These are phyloP conservation scores for Hymenotorrendiella dingleyae DNA, from an alignment of 2,329 filamentous ascomycete genomes.

Conservation along the genomic window DNA sequence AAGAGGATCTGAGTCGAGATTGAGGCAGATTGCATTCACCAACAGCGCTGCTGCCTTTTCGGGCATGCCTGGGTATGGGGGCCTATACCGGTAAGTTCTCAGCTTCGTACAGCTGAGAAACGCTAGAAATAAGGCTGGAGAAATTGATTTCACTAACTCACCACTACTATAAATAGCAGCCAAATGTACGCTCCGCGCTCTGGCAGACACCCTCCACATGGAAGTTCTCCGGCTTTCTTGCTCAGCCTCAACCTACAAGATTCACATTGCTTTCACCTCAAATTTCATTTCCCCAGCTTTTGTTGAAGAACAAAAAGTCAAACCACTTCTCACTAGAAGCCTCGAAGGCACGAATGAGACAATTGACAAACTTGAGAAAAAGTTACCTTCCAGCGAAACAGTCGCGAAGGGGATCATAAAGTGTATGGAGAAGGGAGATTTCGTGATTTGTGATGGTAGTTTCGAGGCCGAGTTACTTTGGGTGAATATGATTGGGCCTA, in stretches of 20 bases:
- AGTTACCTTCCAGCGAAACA: neutral
- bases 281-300: slow-evolving; percentile 1
- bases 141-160: neutral
- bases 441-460: neutral
- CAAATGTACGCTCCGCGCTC: neutral
- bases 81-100: slow-evolving; percentile 2
- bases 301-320: neutral
- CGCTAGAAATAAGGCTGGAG: neutral
- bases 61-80: neutral
- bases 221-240: neutral
- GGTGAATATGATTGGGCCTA: slow-evolving; percentile 1
- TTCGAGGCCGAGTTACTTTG: neutral
- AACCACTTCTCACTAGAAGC: neutral
- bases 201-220: neutral
- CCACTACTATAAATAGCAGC: neutral
- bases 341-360: slow-evolving; percentile 1
- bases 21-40: slow-evolving; percentile 1
- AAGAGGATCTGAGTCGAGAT: neutral
- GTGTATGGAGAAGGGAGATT: neutral
- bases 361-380: neutral
- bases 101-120: neutral
- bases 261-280: neutral
- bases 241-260: neutral
- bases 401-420: neutral
- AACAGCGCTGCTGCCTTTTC: slow-evolving; percentile 1